A percentile compares a stretch with the other conserved stretches of the same genome.
Evolutionary conservation across 2,329 filamentous ascomycete species (phyloP).

Genomic region (Cytospora chrysosperma): DNA sequence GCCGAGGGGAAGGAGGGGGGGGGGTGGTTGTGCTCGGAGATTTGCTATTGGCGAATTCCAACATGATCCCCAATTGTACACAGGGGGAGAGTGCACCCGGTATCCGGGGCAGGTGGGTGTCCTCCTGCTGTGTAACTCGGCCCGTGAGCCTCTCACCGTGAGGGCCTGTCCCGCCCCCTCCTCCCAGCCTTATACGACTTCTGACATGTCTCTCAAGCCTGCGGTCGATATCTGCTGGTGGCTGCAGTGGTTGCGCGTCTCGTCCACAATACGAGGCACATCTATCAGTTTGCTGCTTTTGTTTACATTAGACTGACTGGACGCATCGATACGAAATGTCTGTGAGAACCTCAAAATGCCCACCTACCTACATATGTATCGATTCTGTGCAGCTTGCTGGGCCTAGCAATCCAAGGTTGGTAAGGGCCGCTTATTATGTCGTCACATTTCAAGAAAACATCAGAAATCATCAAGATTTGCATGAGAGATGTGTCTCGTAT

Average conservation of each 20-base stretch:
- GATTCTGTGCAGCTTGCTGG: not conserved
- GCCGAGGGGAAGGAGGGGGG: not conserved
- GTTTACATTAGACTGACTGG: not conserved
- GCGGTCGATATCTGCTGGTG: not conserved
- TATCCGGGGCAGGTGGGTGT: not conserved
- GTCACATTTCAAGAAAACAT: not conserved
- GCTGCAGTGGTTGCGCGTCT: constrained; percentile 2
- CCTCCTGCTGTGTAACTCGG: constrained; percentile 14
- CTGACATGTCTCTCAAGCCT: constrained; percentile 19
- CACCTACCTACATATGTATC: too few species aligned
- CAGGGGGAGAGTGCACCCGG: not conserved
- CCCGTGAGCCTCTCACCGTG: constrained; percentile 6
- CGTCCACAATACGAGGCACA: constrained; percentile 23
- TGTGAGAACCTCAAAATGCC: not conserved
- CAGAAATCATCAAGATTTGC: not conserved
- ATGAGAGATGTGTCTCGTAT: constrained; percentile 6
- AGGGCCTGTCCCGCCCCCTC: not conserved
- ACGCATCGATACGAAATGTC: not conserved
- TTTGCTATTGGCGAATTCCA: constrained; percentile 7
- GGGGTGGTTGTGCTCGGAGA: not conserved
- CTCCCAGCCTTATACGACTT: constrained; percentile 20
- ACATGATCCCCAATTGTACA: not conserved
- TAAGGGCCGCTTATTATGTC: not conserved
- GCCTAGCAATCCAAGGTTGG: not conserved
- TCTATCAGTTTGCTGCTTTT: not conserved